Evolutionary conservation across 805 yeast genomes (phyloP), one percentile per base, ranked within the genome.

Genomic region (Lipomyces starkeyi): DNA sequence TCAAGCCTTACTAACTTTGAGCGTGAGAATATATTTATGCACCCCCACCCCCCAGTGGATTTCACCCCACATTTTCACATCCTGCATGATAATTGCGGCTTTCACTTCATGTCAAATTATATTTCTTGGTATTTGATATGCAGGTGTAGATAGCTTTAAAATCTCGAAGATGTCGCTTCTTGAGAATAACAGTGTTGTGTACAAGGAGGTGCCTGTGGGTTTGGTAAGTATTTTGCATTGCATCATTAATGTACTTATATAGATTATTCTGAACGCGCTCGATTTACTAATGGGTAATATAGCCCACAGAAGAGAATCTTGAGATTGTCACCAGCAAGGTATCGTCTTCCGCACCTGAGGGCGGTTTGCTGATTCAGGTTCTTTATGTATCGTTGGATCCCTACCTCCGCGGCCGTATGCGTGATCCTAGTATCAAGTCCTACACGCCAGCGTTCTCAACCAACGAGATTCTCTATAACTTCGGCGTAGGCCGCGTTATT

Each of bases 371-470:
- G 14, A 76, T 85, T n/a, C 83, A 86, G 74, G 74, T 80, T 1
- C 70, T 83, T 56, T 83, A 81, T 67, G 69, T 86, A 9, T 85
- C 89, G 29, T 84, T 87, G 71, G 90, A 87, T 74, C 90, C 90
- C 14, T 85, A 89, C 20, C 88, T 86, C 73, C 85, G 87, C 76
- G 81, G 81, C 59, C 85, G 89, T 87, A 86, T 86, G 68, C 71
- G 80, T 1, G 72, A 78, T 14, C 68, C 70, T 22, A 78, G 75
- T 60, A 70, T 49, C 47, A 61, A 65, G 65, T 61, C 72, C 14
- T 73, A 73, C 62, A 29, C 52, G 2, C 43, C 20, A 11, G 60
- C 73, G 17, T 62, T 65, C 40, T 53, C 52, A 37, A 20, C 68
- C 20, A 68, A 59, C 57, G 73, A 64, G 76, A 79, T 59, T 77